A percentile compares a stretch with the other conserved stretches of the same genome.
phyloP scores from a whole-genome alignment of 345 rosid species.

The Combretum micranthum region DNA sequence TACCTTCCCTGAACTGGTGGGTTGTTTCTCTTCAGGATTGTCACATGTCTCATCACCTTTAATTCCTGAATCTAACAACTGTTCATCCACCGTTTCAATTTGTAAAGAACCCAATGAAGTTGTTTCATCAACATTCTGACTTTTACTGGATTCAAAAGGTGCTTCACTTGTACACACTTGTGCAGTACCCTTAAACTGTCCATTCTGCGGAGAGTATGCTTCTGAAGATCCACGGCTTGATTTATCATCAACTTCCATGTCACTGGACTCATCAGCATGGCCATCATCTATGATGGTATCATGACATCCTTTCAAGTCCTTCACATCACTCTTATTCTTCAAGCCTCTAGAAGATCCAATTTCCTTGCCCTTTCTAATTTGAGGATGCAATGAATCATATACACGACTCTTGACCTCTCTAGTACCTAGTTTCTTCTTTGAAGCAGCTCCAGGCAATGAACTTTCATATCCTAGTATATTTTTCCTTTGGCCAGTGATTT shows the following conservation, averaged over 20 bases:
- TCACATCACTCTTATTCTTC: constrained; percentile 26
- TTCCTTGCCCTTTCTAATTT: constrained; percentile 25
- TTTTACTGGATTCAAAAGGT: background rate
- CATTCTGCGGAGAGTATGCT: constrained; percentile 8
- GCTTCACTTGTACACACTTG: background rate
- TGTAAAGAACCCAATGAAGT: background rate
- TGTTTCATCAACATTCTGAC: no score
- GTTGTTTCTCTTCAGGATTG: background rate
- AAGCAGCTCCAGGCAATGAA: constrained; percentile 22
- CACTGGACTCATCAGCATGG: constrained; percentile 23
- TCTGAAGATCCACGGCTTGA: constrained; percentile 15
- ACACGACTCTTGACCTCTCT: constrained; percentile 92
- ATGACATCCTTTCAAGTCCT: constrained; percentile 5
- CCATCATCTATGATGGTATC: constrained; percentile 15
- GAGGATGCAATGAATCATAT: constrained; percentile 45
- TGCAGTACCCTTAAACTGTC: background rate
- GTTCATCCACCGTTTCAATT: constrained; percentile 17
- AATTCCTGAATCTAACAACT: background rate
- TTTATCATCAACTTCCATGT: constrained; percentile 31
- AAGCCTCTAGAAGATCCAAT: constrained; percentile 23
- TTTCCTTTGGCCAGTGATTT: constrained; percentile 39
- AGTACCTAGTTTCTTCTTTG: constrained; percentile 39
- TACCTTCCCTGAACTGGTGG: background rate
- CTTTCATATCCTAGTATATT: constrained; percentile 19
- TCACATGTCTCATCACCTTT: constrained; percentile 6